Percentiles rank a stretch among this genome's conserved stretches.
Evolutionary conservation across 2,329 filamentous ascomycete genomes (phyloP).

Genomic region (Metarhizium sp.): DNA sequence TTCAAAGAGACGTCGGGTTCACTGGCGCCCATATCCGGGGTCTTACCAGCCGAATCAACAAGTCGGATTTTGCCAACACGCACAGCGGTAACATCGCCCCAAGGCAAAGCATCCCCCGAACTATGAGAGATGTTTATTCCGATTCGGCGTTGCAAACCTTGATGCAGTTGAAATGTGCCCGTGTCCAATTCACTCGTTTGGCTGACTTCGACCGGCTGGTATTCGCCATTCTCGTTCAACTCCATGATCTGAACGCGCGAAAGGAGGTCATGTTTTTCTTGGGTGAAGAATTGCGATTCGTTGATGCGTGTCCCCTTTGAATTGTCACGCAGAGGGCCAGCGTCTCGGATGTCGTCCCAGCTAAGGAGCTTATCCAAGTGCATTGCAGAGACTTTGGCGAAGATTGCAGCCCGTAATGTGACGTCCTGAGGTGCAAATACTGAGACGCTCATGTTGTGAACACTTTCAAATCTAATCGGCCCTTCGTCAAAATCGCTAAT

Average conservation of each 20-base stretch:
- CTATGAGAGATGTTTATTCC: conserved; percentile 84
- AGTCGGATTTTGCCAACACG: conserved; percentile 75
- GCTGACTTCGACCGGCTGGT: conserved; percentile 85
- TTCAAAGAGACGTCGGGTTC: conserved; percentile 70
- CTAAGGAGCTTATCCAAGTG: conserved; percentile 95
- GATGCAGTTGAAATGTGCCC: conserved; percentile 92
- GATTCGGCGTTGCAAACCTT: conserved; percentile 83
- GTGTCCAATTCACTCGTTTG: conserved; percentile 74
- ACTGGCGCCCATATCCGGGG: conserved; percentile 64
- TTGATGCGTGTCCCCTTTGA: conserved; percentile 61
- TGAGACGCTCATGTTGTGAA: conserved; percentile 94
- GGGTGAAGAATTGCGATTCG: conserved; percentile 85
- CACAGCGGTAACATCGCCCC: conserved; percentile 72
- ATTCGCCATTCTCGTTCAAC: conserved; percentile 82
- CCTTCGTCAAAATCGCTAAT: conserved; percentile 90
- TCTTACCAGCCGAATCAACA: conserved; percentile 76
- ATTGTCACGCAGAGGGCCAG: conserved; percentile 47
- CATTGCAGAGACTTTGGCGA: conserved; percentile 83
- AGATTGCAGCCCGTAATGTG: conserved; percentile 77
- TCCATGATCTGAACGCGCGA: conserved; percentile 83
- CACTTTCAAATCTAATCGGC: conserved; percentile 87
- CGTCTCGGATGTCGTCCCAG: conserved; percentile 97
- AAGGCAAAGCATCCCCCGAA: conserved; percentile 78
- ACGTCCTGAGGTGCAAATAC: conserved; percentile 61
- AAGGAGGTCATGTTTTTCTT: conserved; percentile 91